These are phyloP conservation scores for Acacia confusa DNA, from an alignment of 306 rosid species.

Conservation along the genomic window DNA sequence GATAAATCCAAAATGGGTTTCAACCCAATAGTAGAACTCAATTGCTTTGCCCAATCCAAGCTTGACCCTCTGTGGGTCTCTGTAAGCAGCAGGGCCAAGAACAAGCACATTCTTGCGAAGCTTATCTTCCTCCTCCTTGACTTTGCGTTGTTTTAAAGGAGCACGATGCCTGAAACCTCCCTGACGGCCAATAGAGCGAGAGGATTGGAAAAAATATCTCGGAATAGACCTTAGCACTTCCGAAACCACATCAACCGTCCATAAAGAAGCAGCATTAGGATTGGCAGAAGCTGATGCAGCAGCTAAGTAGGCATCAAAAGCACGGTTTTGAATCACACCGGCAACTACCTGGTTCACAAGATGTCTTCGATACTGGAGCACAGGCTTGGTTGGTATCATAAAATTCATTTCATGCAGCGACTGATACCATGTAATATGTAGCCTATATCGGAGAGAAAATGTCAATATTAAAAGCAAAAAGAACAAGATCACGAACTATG, in stretches of 20 bases:
- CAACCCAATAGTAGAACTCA: slow-evolving; percentile 79
- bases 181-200: slow-evolving; percentile 74
- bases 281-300: slow-evolving; percentile 15
- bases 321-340: slow-evolving; percentile 57
- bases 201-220: slow-evolving; percentile 65
- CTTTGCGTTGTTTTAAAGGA: slow-evolving; percentile 65
- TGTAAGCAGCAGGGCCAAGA: slow-evolving; percentile 67
- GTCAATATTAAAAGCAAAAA: background rate
- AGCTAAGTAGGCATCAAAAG: slow-evolving; percentile 45
- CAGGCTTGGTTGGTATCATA: slow-evolving; percentile 40
- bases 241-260: slow-evolving; percentile 56
- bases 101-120: slow-evolving; percentile 44
- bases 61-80: slow-evolving; percentile 49
- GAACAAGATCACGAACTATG: background rate
- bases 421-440: no score
- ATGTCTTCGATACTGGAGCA: slow-evolving; percentile 27
- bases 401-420: background rate
- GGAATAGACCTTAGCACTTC: slow-evolving; percentile 61
- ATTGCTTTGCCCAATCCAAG: slow-evolving; percentile 61
- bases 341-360: slow-evolving; percentile 58
- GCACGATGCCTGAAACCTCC: slow-evolving; percentile 66
- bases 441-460: background rate
- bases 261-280: slow-evolving; percentile 22
- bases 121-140: slow-evolving; percentile 44
- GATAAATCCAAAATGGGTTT: slow-evolving; percentile 47